These are phyloP conservation scores for Phyllosticta citribraziliensis DNA, from an alignment of 2,329 filamentous ascomycete species.

Conservation along the genomic window DNA sequence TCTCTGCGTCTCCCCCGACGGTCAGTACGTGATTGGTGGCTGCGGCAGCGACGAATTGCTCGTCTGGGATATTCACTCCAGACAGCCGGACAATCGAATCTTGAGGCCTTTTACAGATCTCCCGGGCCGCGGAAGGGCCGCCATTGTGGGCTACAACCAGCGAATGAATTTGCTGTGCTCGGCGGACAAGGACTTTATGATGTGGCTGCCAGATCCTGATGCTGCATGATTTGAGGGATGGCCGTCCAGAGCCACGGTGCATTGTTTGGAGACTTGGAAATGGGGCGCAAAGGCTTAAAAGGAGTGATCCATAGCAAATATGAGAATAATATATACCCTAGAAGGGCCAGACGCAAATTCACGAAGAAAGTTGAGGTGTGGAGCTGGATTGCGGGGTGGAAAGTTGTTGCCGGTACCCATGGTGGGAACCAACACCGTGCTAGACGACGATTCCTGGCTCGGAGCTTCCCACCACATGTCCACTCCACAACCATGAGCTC, in stretches of 20 bases:
- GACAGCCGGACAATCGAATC: constrained; percentile 44
- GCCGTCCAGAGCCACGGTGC: background rate
- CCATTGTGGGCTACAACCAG: constrained; percentile 79
- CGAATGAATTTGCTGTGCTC: constrained; percentile 86
- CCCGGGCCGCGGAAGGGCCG: constrained; percentile 55
- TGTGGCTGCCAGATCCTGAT: constrained; percentile 40
- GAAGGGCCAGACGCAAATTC: background rate
- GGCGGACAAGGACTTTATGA: constrained; percentile 65
- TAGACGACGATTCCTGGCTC: background rate
- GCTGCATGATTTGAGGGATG: background rate
- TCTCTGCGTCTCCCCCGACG: constrained; percentile 82
- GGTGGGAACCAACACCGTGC: background rate
- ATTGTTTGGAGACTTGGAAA: background rate
- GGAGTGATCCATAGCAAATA: too few species aligned
- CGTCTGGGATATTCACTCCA: constrained; percentile 71
- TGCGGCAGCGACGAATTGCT: constrained; percentile 53
- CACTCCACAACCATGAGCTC: constrained; percentile 8
- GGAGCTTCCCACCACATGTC: background rate
- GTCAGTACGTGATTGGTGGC: constrained; percentile 80
- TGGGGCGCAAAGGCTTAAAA: background rate
- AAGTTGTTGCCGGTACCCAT: background rate
- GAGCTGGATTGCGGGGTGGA: background rate
- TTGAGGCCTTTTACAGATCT: constrained; percentile 55
- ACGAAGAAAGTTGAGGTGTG: background rate
- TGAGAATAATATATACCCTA: background rate